Conservation (phyloP, 306 rosid genomes). For the Sicyos edulis region DNA sequence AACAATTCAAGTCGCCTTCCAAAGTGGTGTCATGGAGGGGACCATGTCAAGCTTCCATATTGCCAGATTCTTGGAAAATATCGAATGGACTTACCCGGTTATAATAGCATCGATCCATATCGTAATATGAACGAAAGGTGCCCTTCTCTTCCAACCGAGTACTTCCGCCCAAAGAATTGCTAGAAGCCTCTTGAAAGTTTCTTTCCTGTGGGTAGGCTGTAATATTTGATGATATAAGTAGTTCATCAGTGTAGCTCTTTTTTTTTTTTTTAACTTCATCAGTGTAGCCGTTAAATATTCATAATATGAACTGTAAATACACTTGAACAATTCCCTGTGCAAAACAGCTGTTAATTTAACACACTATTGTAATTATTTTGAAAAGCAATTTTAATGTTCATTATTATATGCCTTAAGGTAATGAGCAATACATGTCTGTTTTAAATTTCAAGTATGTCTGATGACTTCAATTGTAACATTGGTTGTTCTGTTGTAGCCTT, state of each 20-base stretch:
- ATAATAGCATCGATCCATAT: slow-evolving; percentile 69
- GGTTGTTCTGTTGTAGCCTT: too few relatives aligned
- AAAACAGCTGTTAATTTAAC: neutral
- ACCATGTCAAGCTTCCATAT: slow-evolving; percentile 70
- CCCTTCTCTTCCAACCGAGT: slow-evolving; percentile 79
- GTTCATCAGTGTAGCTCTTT: slow-evolving; percentile 7
- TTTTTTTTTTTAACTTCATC: neutral
- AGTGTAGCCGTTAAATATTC: neutral
- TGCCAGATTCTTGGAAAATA: slow-evolving; percentile 90
- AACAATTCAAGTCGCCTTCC: slow-evolving; percentile 75
- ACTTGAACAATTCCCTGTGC: neutral
- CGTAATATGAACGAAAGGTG: slow-evolving; percentile 90
- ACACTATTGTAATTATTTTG: too few relatives aligned
- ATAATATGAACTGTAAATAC: slow-evolving; percentile 13
- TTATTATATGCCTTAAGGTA: neutral
- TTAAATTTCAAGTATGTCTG: neutral
- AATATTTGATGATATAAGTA: slow-evolving; percentile 10
- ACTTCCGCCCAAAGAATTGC: slow-evolving; percentile 59
- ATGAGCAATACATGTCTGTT: neutral
- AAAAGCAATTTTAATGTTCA: too few relatives aligned
- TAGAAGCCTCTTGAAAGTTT: slow-evolving; percentile 22
- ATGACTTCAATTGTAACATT: neutral
- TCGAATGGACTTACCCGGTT: slow-evolving; percentile 83
- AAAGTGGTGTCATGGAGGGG: slow-evolving; percentile 83
- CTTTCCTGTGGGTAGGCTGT: neutral